Conservation (phyloP, 768 basidiomycete genomes). For the Suillus hirtellus region DNA sequence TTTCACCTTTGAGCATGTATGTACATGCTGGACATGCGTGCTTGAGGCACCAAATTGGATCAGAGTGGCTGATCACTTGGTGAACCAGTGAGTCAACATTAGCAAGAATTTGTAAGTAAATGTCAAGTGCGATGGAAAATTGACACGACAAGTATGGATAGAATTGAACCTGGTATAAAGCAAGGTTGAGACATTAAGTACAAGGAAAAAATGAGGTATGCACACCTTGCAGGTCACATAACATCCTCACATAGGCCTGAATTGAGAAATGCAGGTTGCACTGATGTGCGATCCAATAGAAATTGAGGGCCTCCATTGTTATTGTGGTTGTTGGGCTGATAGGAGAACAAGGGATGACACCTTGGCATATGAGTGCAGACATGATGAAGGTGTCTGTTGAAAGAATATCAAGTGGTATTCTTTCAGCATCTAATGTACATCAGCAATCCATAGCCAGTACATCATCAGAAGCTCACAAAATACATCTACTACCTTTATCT, state of each 20-base stretch:
- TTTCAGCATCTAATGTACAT: conserved; percentile 3
- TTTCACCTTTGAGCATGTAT: no score
- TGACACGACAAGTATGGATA: no score
- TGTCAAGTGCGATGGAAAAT: no score
- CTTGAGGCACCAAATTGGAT: no score
- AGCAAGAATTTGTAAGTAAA: no score
- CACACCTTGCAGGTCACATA: conserved; percentile 23
- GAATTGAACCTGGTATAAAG: no score
- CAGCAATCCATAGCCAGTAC: not conserved
- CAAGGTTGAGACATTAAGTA: no score
- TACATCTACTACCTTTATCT: conserved; percentile 3
- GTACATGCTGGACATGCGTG: no score
- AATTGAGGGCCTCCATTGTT: conserved; percentile 9
- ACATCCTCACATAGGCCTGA: conserved; percentile 21
- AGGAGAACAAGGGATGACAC: conserved; percentile 12
- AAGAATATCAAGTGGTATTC: not conserved
- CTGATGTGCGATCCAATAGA: conserved; percentile 14
- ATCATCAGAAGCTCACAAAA: conserved; percentile 4
- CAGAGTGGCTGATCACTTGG: no score
- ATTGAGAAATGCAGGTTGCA: conserved; percentile 21
- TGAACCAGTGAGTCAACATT: no score
- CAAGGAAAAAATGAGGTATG: not conserved
- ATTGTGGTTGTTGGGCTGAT: conserved; percentile 7
- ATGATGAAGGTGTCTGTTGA: not conserved
- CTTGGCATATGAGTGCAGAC: conserved; percentile 12